phyloP scores from a whole-genome alignment of 2,329 filamentous ascomycete genomes.

The Cercospora sojina region DNA sequence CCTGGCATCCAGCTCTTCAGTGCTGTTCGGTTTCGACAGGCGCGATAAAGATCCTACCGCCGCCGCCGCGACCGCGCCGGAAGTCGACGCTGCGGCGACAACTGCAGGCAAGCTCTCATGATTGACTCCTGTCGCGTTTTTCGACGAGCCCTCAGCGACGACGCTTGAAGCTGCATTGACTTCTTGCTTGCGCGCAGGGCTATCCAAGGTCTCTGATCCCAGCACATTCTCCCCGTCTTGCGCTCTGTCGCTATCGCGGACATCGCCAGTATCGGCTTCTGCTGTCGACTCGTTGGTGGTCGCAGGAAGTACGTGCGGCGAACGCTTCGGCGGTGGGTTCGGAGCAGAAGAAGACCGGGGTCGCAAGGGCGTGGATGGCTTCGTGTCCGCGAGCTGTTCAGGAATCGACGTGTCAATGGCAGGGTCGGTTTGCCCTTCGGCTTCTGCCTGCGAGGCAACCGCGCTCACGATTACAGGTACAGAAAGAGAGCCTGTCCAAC shows the following conservation, averaged over 20 bases:
- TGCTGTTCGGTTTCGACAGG: neutral
- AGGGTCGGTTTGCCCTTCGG: neutral
- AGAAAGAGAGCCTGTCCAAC: conserved; percentile 21
- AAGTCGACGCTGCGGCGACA: conserved; percentile 13
- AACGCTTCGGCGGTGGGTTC: neutral
- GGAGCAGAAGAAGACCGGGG: conserved; percentile 3
- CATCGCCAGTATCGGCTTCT: conserved; percentile 10
- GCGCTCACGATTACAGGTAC: neutral
- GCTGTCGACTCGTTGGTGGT: conserved; percentile 7
- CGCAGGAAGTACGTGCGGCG: neutral
- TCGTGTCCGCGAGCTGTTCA: neutral
- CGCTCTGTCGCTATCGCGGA: neutral
- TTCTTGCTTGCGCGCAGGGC: conserved; percentile 21
- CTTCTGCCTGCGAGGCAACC: neutral
- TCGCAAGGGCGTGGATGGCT: neutral
- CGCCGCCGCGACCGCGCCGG: conserved; percentile 15
- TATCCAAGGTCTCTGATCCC: neutral
- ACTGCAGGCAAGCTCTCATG: conserved; percentile 5
- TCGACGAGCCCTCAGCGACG: conserved; percentile 11
- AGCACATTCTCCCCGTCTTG: neutral
- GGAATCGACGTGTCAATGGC: neutral
- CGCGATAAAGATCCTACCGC: conserved; percentile 7
- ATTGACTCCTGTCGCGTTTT: conserved; percentile 1
- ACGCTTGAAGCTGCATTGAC: conserved; percentile 26
- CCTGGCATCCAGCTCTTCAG: neutral